phyloP scores from a whole-genome alignment of 2,329 filamentous ascomycete genomes.

The Fusarium sp. region DNA sequence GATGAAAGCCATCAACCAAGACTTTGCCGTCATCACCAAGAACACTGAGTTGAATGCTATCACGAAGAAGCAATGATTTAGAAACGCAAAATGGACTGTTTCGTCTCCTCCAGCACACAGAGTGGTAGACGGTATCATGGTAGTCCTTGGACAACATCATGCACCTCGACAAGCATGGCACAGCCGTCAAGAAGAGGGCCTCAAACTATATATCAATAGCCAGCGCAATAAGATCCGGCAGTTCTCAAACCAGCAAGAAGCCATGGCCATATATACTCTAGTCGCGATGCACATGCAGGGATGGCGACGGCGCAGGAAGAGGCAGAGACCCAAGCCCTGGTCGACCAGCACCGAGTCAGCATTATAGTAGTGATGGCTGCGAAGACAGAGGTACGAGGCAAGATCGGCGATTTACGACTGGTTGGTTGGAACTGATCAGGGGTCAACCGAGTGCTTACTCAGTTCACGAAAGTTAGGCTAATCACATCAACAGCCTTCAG shows the following conservation, averaged over 20 bases:
- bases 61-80: not conserved
- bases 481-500: not conserved
- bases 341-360: rapidly evolving
- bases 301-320: not conserved
- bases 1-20: rapidly evolving
- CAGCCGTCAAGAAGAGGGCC: rapidly evolving
- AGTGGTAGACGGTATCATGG: not conserved
- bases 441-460: not conserved
- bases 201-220: not conserved
- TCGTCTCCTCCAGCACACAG: not conserved
- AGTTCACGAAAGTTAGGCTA: not conserved
- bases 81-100: not conserved
- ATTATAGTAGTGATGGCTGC: not conserved
- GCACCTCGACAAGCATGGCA: rapidly evolving
- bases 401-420: not conserved
- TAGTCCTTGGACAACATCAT: not conserved
- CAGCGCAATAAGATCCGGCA: not conserved
- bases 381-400: rapidly evolving
- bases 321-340: not conserved
- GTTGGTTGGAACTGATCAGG: not conserved
- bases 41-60: rapidly evolving
- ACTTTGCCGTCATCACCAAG: rapidly evolving
- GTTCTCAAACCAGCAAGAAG: not conserved
- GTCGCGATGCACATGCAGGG: rapidly evolving
- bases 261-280: rapidly evolving